Evolutionary conservation across 2,329 filamentous ascomycete genomes (phyloP).

Genomic region (Cercospora canescens): DNA sequence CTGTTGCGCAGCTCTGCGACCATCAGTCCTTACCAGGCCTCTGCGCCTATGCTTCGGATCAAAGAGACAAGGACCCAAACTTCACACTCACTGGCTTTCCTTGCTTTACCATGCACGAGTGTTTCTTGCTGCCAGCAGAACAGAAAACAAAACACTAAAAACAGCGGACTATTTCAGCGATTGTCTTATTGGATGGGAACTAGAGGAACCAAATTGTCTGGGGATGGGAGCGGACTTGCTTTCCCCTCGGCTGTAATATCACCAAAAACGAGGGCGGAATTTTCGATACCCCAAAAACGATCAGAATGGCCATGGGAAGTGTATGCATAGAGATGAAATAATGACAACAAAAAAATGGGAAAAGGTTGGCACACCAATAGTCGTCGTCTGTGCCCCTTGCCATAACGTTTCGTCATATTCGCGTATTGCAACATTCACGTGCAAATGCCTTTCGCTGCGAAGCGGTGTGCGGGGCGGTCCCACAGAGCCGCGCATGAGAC

Average conservation of each 20-base stretch:
- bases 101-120: neutral
- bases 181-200: neutral
- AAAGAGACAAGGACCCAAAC: too few species aligned
- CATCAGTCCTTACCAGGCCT: neutral
- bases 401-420: neutral
- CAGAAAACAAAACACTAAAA: neutral
- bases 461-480: neutral
- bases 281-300: conserved; percentile 13
- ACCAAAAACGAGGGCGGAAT: conserved; percentile 4
- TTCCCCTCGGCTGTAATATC: conserved; percentile 1
- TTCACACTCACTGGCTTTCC: conserved; percentile 1
- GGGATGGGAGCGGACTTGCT: neutral
- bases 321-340: conserved; percentile 15
- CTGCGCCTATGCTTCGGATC: neutral
- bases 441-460: too few species aligned
- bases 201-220: neutral
- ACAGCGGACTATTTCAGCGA: neutral
- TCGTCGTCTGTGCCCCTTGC: neutral
- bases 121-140: neutral
- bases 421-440: too few species aligned
- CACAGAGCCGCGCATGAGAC: neutral
- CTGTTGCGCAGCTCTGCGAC: neutral
- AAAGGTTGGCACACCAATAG: neutral
- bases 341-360: conserved; percentile 7
- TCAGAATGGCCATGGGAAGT: conserved; percentile 5